Conservation (phyloP, 176 grass and related monocot species). For the maize (Zea mays) region DNA sequence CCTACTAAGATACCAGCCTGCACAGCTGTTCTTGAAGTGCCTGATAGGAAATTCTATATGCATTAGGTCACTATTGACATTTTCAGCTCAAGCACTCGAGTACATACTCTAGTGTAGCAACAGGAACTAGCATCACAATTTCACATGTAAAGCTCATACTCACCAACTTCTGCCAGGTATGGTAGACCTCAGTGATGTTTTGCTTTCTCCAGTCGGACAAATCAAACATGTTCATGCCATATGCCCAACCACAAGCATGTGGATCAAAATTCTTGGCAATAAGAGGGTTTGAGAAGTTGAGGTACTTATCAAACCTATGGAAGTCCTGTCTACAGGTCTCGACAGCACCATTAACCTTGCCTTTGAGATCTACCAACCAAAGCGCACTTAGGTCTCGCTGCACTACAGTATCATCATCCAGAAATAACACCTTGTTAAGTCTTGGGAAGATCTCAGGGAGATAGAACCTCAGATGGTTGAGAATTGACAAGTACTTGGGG, state of each 20-base stretch:
- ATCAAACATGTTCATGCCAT: constrained; percentile 97
- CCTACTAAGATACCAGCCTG: background rate
- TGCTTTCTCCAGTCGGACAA: constrained; percentile 92
- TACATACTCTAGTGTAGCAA: background rate
- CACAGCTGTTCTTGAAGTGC: no score
- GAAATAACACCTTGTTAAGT: constrained; percentile 79
- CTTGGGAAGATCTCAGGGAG: constrained; percentile 89
- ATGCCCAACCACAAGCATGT: constrained; percentile 77
- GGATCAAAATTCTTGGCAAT: constrained; percentile 84
- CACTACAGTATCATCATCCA: constrained; percentile 89
- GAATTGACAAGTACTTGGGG: constrained; percentile 90
- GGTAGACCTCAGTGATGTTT: constrained; percentile 80
- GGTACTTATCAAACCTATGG: constrained; percentile 84
- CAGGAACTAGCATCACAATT: background rate
- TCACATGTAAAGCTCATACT: constrained; percentile 16
- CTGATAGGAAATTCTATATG: no score
- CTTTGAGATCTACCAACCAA: constrained; percentile 81
- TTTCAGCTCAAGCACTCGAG: background rate
- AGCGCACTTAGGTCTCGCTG: constrained; percentile 69
- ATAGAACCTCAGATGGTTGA: constrained; percentile 97
- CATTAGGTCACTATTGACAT: background rate
- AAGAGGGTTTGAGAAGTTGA: constrained; percentile 91
- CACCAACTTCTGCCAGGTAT: constrained; percentile 87
- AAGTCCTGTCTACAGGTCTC: constrained; percentile 84
- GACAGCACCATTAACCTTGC: constrained; percentile 86